phyloP scores from a whole-genome alignment of 2,329 filamentous ascomycete species.

The Tolypocladium nubicola region DNA sequence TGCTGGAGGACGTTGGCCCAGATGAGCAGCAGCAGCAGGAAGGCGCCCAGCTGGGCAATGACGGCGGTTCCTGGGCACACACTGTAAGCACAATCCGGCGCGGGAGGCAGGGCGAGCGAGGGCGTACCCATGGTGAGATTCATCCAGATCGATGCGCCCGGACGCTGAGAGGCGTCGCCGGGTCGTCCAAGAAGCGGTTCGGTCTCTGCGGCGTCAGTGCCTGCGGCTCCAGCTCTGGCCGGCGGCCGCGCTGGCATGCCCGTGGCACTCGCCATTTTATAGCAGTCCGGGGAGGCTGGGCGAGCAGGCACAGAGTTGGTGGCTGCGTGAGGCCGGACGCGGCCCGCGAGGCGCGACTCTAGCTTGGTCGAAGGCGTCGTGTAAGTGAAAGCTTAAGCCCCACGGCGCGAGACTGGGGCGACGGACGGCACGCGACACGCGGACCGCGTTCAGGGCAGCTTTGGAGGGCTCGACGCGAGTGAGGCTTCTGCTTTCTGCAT shows the following conservation, averaged over 20 bases:
- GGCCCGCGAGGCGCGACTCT: neutral
- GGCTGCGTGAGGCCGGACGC: neutral
- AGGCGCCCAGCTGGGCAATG: conserved; percentile 67
- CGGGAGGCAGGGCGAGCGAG: neutral
- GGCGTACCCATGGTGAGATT: conserved; percentile 65
- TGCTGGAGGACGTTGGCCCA: conserved; percentile 69
- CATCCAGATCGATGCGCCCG: conserved; percentile 50
- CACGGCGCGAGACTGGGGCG: neutral
- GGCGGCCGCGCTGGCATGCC: conserved; percentile 46
- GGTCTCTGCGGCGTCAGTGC: conserved; percentile 20
- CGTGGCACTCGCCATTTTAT: conserved; percentile 56
- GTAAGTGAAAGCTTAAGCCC: neutral
- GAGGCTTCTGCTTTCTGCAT: neutral
- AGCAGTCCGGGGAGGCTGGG: neutral
- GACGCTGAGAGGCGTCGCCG: conserved; percentile 63
- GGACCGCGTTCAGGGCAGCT: too few species aligned
- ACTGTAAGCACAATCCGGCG: neutral
- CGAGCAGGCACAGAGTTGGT: neutral
- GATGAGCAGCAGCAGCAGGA: conserved; percentile 65
- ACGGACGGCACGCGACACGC: neutral
- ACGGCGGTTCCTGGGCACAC: conserved; percentile 59
- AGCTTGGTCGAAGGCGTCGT: neutral
- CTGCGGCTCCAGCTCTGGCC: conserved; percentile 11
- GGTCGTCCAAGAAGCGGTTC: conserved; percentile 41
- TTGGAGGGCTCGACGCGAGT: neutral